Conservation (phyloP, 2,329 filamentous ascomycete genomes). For the Arthrocladium fulminans region DNA sequence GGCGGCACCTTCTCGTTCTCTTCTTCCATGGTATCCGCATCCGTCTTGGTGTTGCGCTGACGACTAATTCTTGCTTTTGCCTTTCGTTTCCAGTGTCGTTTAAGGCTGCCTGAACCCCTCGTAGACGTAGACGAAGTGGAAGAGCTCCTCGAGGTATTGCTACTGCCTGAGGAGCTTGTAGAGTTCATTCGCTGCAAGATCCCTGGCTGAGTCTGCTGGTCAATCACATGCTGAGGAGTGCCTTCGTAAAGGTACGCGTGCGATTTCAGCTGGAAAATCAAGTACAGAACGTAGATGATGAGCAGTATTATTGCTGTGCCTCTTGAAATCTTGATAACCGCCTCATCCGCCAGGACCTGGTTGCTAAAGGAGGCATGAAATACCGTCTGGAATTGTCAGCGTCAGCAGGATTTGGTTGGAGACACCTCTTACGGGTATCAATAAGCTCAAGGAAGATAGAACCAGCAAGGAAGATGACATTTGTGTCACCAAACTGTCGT, state of each 20-base stretch:
- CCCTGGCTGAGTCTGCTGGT: conserved; percentile 61
- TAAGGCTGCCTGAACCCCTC: conserved; percentile 40
- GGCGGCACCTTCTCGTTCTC: conserved; percentile 51
- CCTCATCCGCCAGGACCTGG: conserved; percentile 18
- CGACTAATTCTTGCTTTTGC: conserved; percentile 27
- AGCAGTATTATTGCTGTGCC: conserved; percentile 67
- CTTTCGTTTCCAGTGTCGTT: conserved; percentile 41
- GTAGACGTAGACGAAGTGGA: conserved; percentile 12
- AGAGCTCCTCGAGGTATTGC: conserved; percentile 8
- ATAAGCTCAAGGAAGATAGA: conserved; percentile 68
- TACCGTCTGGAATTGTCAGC: conserved; percentile 47
- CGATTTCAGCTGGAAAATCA: conserved; percentile 85
- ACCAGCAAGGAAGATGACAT: conserved; percentile 75
- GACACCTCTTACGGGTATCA: conserved; percentile 53
- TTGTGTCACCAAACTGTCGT: conserved; percentile 86
- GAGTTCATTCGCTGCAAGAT: conserved; percentile 39
- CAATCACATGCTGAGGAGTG: conserved; percentile 20
- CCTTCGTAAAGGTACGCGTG: conserved; percentile 62
- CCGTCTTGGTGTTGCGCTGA: conserved; percentile 29
- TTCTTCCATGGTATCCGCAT: conserved; percentile 38
- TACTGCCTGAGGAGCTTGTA: conserved; percentile 43
- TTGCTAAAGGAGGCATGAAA: conserved; percentile 55
- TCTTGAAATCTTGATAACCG: conserved; percentile 21
- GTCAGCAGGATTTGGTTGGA: not conserved
- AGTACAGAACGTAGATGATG: conserved; percentile 71